Conservation (phyloP, 2,329 filamentous ascomycete genomes). For the Penicillium palitans region DNA sequence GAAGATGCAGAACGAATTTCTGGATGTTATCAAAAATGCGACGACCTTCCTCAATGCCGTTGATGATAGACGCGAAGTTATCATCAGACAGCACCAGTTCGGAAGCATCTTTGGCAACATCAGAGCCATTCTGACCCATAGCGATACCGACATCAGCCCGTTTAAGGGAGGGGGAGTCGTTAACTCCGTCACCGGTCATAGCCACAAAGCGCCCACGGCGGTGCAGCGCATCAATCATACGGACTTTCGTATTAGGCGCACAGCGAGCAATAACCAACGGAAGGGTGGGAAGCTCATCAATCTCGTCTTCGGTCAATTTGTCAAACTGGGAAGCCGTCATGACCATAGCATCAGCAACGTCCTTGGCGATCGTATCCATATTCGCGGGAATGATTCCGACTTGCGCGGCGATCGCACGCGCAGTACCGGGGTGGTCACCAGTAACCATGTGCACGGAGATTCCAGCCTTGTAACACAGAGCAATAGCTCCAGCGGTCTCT, state of each 20-base stretch:
- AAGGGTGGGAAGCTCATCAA: conserved; percentile 59
- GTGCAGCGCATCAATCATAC: conserved; percentile 71
- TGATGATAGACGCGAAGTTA: conserved; percentile 83
- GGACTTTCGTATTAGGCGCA: conserved; percentile 68
- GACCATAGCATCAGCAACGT: conserved; percentile 68
- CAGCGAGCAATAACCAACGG: conserved; percentile 61
- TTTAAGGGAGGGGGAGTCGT: conserved; percentile 80
- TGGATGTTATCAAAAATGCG: conserved; percentile 89
- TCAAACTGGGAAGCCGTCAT: conserved; percentile 79
- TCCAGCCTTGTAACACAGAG: conserved; percentile 69
- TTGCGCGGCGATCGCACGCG: conserved; percentile 73
- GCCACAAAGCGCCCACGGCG: conserved; percentile 70
- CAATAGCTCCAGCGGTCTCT: conserved; percentile 73
- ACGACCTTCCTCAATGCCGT: conserved; percentile 79
- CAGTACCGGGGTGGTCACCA: conserved; percentile 77
- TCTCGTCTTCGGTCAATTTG: conserved; percentile 69
- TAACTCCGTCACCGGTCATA: conserved; percentile 89
- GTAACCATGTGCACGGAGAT: conserved; percentile 84
- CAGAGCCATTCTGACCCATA: conserved; percentile 78
- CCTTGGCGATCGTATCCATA: conserved; percentile 58
- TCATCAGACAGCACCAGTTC: conserved; percentile 73
- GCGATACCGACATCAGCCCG: conserved; percentile 83
- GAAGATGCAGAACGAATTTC: conserved; percentile 78
- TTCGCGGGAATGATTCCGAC: conserved; percentile 73
- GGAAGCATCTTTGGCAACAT: conserved; percentile 72